Conservation (phyloP, 2,329 filamentous ascomycete species). For the Aureobasidium sp. region DNA sequence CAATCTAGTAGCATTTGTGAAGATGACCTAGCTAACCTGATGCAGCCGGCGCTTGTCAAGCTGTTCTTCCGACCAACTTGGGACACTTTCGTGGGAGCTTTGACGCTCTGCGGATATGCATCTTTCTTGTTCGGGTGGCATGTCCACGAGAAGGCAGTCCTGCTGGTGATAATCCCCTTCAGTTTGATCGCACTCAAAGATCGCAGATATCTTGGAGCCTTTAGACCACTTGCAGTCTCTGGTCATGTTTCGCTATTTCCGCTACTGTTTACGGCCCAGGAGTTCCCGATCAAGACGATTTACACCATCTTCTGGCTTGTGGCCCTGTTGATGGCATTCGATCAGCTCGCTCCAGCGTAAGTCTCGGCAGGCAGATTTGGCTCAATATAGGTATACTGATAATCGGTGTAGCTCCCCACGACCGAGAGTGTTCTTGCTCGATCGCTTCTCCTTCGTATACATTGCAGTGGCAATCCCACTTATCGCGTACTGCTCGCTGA, state of each 20-base stretch:
- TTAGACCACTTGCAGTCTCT: slow-evolving; percentile 82
- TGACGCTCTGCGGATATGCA: slow-evolving; percentile 89
- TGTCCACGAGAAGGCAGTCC: slow-evolving; percentile 93
- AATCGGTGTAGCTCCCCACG: slow-evolving; percentile 51
- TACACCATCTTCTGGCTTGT: slow-evolving; percentile 93
- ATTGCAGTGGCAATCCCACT: slow-evolving; percentile 83
- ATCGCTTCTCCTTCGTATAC: slow-evolving; percentile 83
- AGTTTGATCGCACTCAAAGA: slow-evolving; percentile 85
- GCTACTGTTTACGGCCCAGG: slow-evolving; percentile 79
- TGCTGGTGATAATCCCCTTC: slow-evolving; percentile 91
- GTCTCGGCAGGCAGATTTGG: slow-evolving; percentile 20
- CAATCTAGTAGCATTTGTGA: neutral
- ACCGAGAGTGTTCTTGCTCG: slow-evolving; percentile 78
- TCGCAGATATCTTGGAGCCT: slow-evolving; percentile 81
- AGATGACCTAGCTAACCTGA: slow-evolving; percentile 17
- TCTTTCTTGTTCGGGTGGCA: slow-evolving; percentile 99
- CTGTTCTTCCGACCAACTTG: slow-evolving; percentile 71
- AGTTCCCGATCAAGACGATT: slow-evolving; percentile 87
- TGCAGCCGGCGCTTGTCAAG: slow-evolving; percentile 63
- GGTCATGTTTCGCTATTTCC: slow-evolving; percentile 95
- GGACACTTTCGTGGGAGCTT: slow-evolving; percentile 80
- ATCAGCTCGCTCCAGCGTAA: slow-evolving; percentile 72
- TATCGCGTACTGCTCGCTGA: slow-evolving; percentile 76
- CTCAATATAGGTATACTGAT: slow-evolving; percentile 15
- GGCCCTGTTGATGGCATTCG: slow-evolving; percentile 76